A percentile compares a stretch with the other conserved stretches of the same genome.
These are phyloP conservation scores for Dryas alaskensis DNA, from an alignment of 306 rosid species.

Conservation along the genomic window DNA sequence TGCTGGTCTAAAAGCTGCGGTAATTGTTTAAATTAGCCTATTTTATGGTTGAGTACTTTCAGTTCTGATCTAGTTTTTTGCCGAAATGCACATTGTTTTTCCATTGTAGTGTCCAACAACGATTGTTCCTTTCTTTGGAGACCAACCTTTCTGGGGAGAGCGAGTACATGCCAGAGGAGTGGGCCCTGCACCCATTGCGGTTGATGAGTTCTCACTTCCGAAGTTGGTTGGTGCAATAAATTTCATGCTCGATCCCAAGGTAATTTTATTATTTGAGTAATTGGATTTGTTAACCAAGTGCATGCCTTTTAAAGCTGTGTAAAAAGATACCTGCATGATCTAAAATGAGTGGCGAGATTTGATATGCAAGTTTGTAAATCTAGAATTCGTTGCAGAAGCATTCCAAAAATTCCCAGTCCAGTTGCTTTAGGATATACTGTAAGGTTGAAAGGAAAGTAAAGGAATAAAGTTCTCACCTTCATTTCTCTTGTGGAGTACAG, in stretches of 20 bases:
- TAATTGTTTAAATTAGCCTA: constrained; percentile 32
- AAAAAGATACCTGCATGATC: not conserved
- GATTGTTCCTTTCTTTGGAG: constrained; percentile 92
- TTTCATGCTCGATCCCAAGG: constrained; percentile 86
- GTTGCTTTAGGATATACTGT: not conserved
- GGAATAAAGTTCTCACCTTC: too few relatives aligned
- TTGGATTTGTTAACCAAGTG: not conserved
- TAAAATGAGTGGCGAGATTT: not conserved
- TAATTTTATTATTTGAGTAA: constrained; percentile 30
- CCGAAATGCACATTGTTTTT: constrained; percentile 13
- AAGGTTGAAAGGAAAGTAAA: too few relatives aligned
- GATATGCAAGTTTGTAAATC: not conserved
- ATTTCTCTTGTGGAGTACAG: too few relatives aligned
- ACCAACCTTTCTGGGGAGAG: constrained; percentile 99
- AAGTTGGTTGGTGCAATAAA: constrained; percentile 75
- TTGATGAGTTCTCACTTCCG: constrained; percentile 85
- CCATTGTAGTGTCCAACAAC: constrained; percentile 80
- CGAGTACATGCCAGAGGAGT: constrained; percentile 90
- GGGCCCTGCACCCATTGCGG: constrained; percentile 90
- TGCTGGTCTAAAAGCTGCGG: constrained; percentile 97
- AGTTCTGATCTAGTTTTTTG: constrained; percentile 11
- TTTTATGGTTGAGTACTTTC: constrained; percentile 19
- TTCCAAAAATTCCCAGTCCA: not conserved
- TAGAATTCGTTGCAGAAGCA: not conserved
- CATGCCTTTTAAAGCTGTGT: not conserved